Evolutionary conservation across 768 basidiomycete species (phyloP).

Genomic region (Ramaria sp.): DNA sequence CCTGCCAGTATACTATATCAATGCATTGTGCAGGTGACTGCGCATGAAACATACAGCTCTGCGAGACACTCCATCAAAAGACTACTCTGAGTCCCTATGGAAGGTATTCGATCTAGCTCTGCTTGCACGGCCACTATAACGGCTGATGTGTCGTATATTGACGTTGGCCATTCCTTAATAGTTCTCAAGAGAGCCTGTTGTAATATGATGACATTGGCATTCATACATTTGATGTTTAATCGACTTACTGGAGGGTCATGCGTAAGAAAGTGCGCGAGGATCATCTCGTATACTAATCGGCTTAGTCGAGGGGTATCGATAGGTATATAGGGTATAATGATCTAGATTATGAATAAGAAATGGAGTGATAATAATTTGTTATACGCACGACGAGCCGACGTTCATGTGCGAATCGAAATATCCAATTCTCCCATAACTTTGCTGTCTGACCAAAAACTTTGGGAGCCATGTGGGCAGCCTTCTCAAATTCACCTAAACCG

Average conservation of each 20-base stretch:
- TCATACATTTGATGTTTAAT: neutral
- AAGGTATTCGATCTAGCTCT: slow-evolving; percentile 56
- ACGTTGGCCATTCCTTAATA: slow-evolving; percentile 81
- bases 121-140: slow-evolving; percentile 85
- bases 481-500: slow-evolving; percentile 48
- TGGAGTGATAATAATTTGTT: neutral
- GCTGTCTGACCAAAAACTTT: slow-evolving; percentile 76
- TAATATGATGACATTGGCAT: neutral
- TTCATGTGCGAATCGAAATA: slow-evolving; percentile 80
- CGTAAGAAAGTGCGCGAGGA: slow-evolving; percentile 74
- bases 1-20: slow-evolving; percentile 28
- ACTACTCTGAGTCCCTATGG: slow-evolving; percentile 34
- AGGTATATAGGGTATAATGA: slow-evolving; percentile 84
- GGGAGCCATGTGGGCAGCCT: slow-evolving; percentile 74
- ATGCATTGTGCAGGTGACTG: neutral
- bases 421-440: slow-evolving; percentile 92
- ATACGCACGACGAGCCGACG: slow-evolving; percentile 60
- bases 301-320: slow-evolving; percentile 71
- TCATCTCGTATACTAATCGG: slow-evolving; percentile 88
- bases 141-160: slow-evolving; percentile 80
- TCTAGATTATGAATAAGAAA: slow-evolving; percentile 29
- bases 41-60: slow-evolving; percentile 51
- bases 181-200: slow-evolving; percentile 61
- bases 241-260: slow-evolving; percentile 57
- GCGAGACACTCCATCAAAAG: slow-evolving; percentile 91